Percentiles rank a stretch among this genome's conserved stretches.
Evolutionary conservation across 2,329 filamentous ascomycete species (phyloP).

Genomic region (Fusarium sp.): DNA sequence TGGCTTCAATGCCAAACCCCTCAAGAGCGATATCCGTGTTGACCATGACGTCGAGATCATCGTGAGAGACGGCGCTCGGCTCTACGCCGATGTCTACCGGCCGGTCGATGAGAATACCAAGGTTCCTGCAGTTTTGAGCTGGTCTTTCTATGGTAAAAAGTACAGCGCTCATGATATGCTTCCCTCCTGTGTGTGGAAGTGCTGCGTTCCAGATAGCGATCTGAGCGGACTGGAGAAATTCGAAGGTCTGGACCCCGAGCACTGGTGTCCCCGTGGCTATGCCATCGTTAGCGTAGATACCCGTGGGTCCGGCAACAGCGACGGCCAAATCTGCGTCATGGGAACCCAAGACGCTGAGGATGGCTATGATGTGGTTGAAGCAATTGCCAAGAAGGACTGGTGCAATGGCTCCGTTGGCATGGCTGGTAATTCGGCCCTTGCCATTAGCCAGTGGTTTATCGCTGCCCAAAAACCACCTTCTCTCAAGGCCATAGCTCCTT

Average conservation of each 20-base stretch:
- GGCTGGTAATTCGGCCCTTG: not conserved
- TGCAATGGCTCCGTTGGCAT: conserved; percentile 44
- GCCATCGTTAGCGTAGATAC: conserved; percentile 19
- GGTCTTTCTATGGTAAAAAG: conserved; percentile 21
- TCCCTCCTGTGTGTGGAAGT: conserved; percentile 12
- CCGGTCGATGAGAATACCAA: conserved; percentile 1
- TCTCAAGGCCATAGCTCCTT: conserved; percentile 37
- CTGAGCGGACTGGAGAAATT: conserved; percentile 20
- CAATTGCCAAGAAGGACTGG: conserved; percentile 45
- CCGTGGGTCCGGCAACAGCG: conserved; percentile 5
- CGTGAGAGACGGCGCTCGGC: not conserved
- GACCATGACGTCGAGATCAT: not conserved
- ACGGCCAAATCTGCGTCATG: conserved; percentile 16
- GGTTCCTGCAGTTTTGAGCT: conserved; percentile 12
- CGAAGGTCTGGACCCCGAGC: conserved; percentile 12
- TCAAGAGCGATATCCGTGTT: not conserved
- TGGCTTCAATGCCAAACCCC: not conserved
- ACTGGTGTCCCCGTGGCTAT: conserved; percentile 18
- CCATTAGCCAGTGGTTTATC: not conserved
- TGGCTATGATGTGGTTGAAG: conserved; percentile 46
- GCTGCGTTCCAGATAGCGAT: conserved; percentile 1
- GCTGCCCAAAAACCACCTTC: conserved; percentile 46
- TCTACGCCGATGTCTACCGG: not conserved
- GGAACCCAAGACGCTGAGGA: conserved; percentile 43
- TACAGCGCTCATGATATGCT: conserved; percentile 7